Percentiles rank a stretch among this genome's conserved stretches.
Conservation (phyloP, 1,284 basidiomycete genomes). For the Puccinia novopanici region DNA sequence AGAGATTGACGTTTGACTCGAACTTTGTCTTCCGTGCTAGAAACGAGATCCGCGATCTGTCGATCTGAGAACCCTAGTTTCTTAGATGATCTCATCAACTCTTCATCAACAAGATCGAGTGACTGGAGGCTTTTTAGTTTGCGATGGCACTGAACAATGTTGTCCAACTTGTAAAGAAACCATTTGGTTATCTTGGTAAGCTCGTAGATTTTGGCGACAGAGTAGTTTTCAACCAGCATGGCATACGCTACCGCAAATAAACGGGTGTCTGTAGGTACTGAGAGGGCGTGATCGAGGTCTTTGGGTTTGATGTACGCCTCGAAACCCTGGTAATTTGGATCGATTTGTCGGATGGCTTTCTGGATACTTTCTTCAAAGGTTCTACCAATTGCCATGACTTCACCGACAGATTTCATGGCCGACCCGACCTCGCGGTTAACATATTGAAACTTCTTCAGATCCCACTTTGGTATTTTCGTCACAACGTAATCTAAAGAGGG, state of each 20-base stretch:
- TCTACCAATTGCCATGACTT: conserved; percentile 99
- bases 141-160: conserved; percentile 84
- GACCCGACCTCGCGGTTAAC: conserved; percentile 95
- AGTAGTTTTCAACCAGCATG: conserved; percentile 89
- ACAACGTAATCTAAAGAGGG: conserved; percentile 99
- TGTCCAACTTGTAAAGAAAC: conserved; percentile 98
- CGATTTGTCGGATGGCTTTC: conserved; percentile 96
- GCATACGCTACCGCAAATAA: conserved; percentile 97
- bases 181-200: conserved; percentile 96
- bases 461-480: conserved; percentile 99
- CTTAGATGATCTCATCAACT: conserved; percentile 77
- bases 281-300: conserved; percentile 77
- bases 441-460: conserved; percentile 94
- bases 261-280: conserved; percentile 79
- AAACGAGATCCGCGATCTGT: conserved; percentile 78
- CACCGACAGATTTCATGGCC: conserved; percentile 98
- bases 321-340: conserved; percentile 74
- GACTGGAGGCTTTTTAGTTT: conserved; percentile 71
- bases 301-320: conserved; percentile 73
- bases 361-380: conserved; percentile 98
- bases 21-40: conserved; percentile 72
- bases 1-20: conserved; percentile 82
- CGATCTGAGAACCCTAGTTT: conserved; percentile 89
- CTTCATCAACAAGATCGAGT: conserved; percentile 65
- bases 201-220: conserved; percentile 84